Conservation (phyloP, 2,329 filamentous ascomycete genomes). For the Botrytis elliptica region DNA sequence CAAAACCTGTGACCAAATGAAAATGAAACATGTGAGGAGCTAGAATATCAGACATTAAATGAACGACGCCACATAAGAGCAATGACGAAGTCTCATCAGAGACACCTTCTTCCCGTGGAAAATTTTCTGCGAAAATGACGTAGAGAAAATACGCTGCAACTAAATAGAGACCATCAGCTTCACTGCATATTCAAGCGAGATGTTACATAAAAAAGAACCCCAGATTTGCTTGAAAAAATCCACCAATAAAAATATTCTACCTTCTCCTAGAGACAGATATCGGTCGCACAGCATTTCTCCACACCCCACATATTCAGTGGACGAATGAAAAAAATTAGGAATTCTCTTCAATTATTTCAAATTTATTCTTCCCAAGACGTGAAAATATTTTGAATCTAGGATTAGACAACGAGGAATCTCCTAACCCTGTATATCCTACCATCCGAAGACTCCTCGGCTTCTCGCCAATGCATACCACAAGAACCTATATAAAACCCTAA, state of each 20-base stretch:
- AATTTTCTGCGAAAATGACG: neutral
- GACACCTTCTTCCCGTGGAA: no score
- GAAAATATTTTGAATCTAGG: neutral
- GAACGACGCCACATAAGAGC: neutral
- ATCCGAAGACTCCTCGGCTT: neutral
- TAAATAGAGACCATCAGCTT: neutral
- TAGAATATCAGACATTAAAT: neutral
- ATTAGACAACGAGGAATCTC: neutral
- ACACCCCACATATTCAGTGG: neutral
- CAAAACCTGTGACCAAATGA: neutral
- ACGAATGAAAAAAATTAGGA: neutral
- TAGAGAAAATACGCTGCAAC: neutral
- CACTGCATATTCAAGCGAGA: neutral
- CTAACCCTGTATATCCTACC: neutral
- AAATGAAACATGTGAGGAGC: neutral
- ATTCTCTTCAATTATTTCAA: neutral
- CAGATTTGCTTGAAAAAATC: neutral
- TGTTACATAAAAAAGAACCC: neutral
- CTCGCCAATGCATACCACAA: neutral
- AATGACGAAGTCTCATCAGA: neutral
- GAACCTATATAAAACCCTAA: neutral
- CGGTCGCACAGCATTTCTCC: neutral
- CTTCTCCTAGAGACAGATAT: neutral
- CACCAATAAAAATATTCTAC: neutral
- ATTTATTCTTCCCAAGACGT: neutral